Base-by-base conservation (phyloP, 177 flowering plant species). In the Tripterygium wilfordii region DNA sequence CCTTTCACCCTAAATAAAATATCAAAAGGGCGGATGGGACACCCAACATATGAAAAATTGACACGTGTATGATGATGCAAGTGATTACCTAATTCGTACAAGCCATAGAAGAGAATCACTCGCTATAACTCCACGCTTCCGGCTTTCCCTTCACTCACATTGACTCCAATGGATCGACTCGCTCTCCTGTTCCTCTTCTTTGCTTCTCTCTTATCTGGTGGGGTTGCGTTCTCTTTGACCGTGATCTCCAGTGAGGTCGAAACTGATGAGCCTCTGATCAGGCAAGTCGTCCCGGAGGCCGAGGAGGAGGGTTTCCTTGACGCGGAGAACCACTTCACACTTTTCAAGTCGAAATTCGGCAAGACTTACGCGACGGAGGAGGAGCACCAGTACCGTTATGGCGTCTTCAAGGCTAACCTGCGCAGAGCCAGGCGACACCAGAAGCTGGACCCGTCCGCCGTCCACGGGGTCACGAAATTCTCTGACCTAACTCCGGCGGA, bases 401-500 rank as follows among this genome's bases (percentile, higher is more conserved):
- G 60, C n/a, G 70, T 78, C 14, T 83, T 83, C 62, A 76, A 76
- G 69, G 64, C 75, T 17, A 83, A 83, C 53, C 67, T 83, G 21
- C 81, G 73, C 60, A 81, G 77, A 7, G 88, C 92, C 1, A 65
- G 47, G 62, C 64, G 64, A 1, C 73, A 75, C 66, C 88, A 81
- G 76, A 38, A 41, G 44, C 69, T 81, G 2, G 92, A 83, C 39
- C 85, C 88, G 9, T n/a, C 72, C 22, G 92, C 92, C 18, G 74
- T 42, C 12, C 92, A 83, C 45, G 92, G 92, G 40, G 76, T 82
- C 47, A 85, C 82, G 14, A 57, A 74, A 60, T 79, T 79, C 66
- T 77, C 88, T 49, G 92, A 84, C 31, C 42, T 84, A 21, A 84
- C 92, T 6, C 79, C 85, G 26, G 42, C 35, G 17, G 88, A 84